Conservation (phyloP, 805 yeast species). For the Vanderwaltozyma verrucispora region DNA sequence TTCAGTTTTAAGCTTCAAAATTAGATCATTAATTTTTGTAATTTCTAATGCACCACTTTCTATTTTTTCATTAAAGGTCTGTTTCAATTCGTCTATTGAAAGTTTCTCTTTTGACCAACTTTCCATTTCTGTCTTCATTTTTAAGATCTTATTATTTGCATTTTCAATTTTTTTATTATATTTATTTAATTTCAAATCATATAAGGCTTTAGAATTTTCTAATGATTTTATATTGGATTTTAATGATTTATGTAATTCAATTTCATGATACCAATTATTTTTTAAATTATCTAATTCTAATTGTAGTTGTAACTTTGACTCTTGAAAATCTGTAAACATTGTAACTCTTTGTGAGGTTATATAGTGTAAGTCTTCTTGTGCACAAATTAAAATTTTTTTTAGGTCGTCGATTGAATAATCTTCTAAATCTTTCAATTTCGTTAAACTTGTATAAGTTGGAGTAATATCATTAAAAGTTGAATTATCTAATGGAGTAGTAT, state of each 20-base stretch:
- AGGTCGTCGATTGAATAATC: constrained; percentile 24
- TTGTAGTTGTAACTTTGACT: constrained; percentile 19
- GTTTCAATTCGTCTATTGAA: constrained; percentile 6
- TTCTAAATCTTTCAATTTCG: constrained; percentile 23
- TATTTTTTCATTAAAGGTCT: constrained; percentile 8
- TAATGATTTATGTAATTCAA: constrained; percentile 23
- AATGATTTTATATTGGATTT: constrained; percentile 27
- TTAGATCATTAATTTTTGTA: constrained; percentile 4
- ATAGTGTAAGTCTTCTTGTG: constrained; percentile 29
- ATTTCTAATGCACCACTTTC: constrained; percentile 6
- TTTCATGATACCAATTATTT: constrained; percentile 26
- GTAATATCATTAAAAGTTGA: constrained; percentile 4
- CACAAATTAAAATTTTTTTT: constrained; percentile 24
- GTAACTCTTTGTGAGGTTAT: constrained; percentile 21
- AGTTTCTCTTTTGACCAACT: constrained; percentile 14
- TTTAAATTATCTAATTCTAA: constrained; percentile 24
- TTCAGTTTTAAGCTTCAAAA: constrained; percentile 13
- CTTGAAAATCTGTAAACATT: constrained; percentile 22
- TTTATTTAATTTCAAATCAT: constrained; percentile 24
- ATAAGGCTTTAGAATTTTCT: constrained; percentile 25
- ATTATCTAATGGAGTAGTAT: constrained; percentile 1
- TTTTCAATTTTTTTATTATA: constrained; percentile 20
- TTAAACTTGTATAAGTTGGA: constrained; percentile 21
- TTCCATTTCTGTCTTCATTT: constrained; percentile 23
- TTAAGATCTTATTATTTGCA: constrained; percentile 14